These are phyloP conservation scores for Agmasoma carcini DNA, from an alignment of 371 early-diverging fungal species.

Conservation along the genomic window DNA sequence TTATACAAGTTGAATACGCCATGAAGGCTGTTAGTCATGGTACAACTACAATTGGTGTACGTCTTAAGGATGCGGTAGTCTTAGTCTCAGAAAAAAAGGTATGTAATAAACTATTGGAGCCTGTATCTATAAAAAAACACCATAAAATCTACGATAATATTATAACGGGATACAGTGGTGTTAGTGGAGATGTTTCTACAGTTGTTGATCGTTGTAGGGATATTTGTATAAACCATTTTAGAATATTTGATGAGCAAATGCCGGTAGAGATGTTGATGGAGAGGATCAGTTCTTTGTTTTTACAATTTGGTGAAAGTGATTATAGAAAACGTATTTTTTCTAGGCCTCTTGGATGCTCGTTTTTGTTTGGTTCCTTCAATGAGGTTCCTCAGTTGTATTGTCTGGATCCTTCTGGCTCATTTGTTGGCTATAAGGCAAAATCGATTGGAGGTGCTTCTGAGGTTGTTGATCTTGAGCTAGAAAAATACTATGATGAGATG, in stretches of 20 bases:
- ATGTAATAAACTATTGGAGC: slow-evolving; percentile 42
- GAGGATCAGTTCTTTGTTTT: slow-evolving; percentile 38
- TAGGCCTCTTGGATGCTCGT: slow-evolving; percentile 91
- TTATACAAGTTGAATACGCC: slow-evolving; percentile 54
- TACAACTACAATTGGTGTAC: slow-evolving; percentile 51
- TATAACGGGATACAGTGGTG: slow-evolving; percentile 47
- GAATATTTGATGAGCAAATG: slow-evolving; percentile 44
- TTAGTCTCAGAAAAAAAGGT: slow-evolving; percentile 54
- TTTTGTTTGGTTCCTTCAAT: slow-evolving; percentile 86
- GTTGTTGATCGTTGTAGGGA: slow-evolving; percentile 46
- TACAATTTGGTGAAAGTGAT: slow-evolving; percentile 53
- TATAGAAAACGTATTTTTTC: slow-evolving; percentile 48
- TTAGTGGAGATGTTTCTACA: slow-evolving; percentile 51
- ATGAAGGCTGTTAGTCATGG: slow-evolving; percentile 54
- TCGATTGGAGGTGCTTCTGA: slow-evolving; percentile 94
- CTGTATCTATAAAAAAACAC: slow-evolving; percentile 50
- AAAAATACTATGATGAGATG: slow-evolving; percentile 63
- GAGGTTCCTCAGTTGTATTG: slow-evolving; percentile 88
- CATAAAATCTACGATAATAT: slow-evolving; percentile 49
- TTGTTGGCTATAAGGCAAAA: slow-evolving; percentile 72
- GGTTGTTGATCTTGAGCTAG: slow-evolving; percentile 86
- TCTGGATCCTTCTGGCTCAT: slow-evolving; percentile 85
- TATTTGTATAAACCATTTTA: slow-evolving; percentile 39
- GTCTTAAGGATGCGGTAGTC: slow-evolving; percentile 42
- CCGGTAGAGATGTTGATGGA: slow-evolving; percentile 45